Conservation (phyloP, 1,284 basidiomycete genomes). For the Rhodotorula sp. region DNA sequence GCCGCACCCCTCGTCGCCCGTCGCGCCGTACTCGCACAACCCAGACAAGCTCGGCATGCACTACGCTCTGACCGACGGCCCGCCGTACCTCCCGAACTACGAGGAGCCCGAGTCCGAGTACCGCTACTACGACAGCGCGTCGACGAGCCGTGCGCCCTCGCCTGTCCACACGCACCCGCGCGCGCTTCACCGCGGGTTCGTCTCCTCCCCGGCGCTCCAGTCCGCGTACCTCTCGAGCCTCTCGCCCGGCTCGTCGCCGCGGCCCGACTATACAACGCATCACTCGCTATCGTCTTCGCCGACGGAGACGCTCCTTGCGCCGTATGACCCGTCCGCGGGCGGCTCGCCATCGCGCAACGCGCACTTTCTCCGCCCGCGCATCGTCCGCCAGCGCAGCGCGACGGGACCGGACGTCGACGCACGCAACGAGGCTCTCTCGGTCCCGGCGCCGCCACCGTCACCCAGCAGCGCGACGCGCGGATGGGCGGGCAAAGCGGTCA, state of each 20-base stretch:
- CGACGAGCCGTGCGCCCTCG: background rate
- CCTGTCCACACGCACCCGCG: background rate
- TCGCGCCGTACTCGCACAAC: too few species aligned
- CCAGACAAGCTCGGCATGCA: background rate
- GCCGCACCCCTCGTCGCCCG: background rate
- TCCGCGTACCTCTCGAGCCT: slow-evolving; percentile 4
- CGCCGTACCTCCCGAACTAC: background rate
- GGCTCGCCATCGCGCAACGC: background rate
- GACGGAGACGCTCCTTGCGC: slow-evolving; percentile 5
- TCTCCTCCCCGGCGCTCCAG: slow-evolving; percentile 15
- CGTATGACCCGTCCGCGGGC: background rate
- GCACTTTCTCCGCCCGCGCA: background rate
- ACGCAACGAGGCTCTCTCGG: background rate
- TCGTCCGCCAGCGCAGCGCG: background rate
- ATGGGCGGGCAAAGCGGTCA: slow-evolving; percentile 11
- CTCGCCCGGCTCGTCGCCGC: background rate
- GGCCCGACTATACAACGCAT: background rate
- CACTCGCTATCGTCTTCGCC: background rate
- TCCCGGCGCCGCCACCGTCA: background rate
- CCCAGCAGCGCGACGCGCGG: background rate
- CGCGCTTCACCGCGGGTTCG: background rate
- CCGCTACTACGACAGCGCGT: background rate
- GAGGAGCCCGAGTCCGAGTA: background rate
- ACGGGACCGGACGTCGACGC: background rate
- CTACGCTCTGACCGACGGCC: background rate